phyloP scores from a whole-genome alignment of 2,329 filamentous ascomycete genomes.

The Aspergillus felis region DNA sequence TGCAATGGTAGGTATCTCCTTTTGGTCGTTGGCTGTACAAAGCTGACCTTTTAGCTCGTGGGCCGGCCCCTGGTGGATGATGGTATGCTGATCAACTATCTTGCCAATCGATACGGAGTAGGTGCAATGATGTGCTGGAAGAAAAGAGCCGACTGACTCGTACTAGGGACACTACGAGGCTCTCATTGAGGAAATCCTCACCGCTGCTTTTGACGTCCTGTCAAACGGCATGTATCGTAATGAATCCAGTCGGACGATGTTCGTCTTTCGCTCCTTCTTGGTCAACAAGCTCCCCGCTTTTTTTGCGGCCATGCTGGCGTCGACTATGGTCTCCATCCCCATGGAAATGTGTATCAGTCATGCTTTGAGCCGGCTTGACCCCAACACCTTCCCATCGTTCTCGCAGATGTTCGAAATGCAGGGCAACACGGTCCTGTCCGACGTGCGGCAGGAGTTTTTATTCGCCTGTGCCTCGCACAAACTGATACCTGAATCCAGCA shows the following conservation, averaged over 20 bases:
- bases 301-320: constrained; percentile 54
- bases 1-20: constrained; percentile 56
- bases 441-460: constrained; percentile 76
- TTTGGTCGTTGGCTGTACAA: background rate
- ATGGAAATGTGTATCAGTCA: constrained; percentile 64
- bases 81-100: constrained; percentile 68
- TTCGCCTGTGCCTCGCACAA: constrained; percentile 86
- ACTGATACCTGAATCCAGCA: constrained; percentile 72
- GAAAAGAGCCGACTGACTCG: constrained; percentile 2
- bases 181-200: constrained; percentile 75
- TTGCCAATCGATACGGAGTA: constrained; percentile 81
- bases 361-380: constrained; percentile 60
- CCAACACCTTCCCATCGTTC: constrained; percentile 60
- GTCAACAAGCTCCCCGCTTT: constrained; percentile 67
- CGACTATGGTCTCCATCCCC: constrained; percentile 56
- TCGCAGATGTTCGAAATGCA: constrained; percentile 61
- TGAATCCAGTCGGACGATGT: constrained; percentile 57
- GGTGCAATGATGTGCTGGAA: constrained; percentile 12
- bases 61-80: constrained; percentile 83
- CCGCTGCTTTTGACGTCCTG: constrained; percentile 84
- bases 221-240: constrained; percentile 78
- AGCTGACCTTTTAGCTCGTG: constrained; percentile 59
- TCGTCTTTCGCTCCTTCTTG: constrained; percentile 79
- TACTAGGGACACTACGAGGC: constrained; percentile 68
- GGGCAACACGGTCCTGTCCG: constrained; percentile 56